Evolutionary conservation across 192 early-diverging fungal species (phyloP).

Genomic region (Backusella psychrophila): DNA sequence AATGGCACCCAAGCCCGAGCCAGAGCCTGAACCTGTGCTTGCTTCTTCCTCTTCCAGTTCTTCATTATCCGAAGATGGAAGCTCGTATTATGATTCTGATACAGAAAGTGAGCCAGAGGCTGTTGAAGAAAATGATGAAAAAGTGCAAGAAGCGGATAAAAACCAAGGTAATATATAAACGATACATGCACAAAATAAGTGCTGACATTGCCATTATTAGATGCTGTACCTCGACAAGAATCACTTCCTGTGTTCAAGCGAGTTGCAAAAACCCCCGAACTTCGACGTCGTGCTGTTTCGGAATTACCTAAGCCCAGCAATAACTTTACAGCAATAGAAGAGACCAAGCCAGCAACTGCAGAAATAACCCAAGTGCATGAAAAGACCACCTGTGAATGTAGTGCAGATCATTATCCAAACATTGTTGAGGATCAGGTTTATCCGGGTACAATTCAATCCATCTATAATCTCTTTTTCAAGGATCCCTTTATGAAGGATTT

Average conservation of each 20-base stretch:
- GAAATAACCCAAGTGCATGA: neutral
- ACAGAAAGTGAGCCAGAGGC: neutral
- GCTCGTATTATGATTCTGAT: constrained; percentile 16
- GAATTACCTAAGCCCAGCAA: neutral
- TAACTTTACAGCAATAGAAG: neutral
- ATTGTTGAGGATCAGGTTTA: constrained; percentile 29
- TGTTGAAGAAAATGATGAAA: neutral
- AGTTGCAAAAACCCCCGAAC: neutral
- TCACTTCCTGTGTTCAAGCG: neutral
- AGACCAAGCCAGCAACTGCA: neutral
- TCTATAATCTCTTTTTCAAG: constrained; percentile 2
- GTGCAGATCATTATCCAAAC: constrained; percentile 42
- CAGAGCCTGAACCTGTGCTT: neutral
- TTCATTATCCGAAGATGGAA: neutral
- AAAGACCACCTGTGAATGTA: constrained; percentile 30
- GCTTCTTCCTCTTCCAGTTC: neutral
- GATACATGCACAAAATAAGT: neutral
- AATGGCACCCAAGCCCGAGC: neutral
- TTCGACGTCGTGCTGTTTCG: constrained; percentile 3
- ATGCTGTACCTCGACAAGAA: neutral
- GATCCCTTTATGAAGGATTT: constrained; percentile 12
- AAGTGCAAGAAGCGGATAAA: neutral
- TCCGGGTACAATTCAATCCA: neutral
- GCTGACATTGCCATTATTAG: neutral
- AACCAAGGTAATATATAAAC: neutral